Conservation (phyloP, 169 alveolate species). For the Eimeria tenella region DNA sequence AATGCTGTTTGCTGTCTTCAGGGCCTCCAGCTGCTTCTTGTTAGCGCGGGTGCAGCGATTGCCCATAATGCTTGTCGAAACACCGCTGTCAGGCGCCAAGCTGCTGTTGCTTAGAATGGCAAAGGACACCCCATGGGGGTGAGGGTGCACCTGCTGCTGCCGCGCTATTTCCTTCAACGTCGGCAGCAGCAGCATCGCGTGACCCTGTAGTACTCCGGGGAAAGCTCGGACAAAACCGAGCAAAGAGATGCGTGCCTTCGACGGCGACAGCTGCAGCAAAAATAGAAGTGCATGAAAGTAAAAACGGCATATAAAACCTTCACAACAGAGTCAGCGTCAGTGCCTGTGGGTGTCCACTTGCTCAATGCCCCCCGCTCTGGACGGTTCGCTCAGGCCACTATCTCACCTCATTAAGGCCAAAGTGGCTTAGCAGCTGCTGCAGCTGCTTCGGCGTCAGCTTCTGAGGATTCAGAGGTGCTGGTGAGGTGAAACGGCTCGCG, state of each 20-base stretch:
- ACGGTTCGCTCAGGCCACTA: too few relatives aligned
- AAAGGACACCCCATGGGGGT: constrained; percentile 56
- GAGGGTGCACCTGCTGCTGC: constrained; percentile 68
- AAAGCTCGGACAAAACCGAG: constrained; percentile 52
- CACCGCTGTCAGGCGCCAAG: constrained; percentile 10
- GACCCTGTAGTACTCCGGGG: constrained; percentile 65
- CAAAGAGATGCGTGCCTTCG: constrained; percentile 66
- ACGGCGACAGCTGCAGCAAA: constrained; percentile 33
- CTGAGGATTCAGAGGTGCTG: constrained; percentile 57
- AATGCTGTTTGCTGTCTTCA: constrained; percentile 51
- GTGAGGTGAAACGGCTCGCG: constrained; percentile 50
- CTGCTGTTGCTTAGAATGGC: constrained; percentile 60
- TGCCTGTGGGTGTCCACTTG: neutral
- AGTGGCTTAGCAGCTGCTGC: constrained; percentile 61
- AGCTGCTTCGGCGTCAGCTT: constrained; percentile 49
- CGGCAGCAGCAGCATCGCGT: constrained; percentile 64
- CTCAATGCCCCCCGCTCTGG: too few relatives aligned
- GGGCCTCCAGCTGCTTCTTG: constrained; percentile 54
- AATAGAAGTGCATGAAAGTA: neutral
- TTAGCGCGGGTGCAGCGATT: constrained; percentile 1
- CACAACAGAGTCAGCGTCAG: neutral
- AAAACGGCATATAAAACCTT: neutral
- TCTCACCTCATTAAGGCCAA: constrained; percentile 58
- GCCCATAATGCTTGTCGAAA: neutral
- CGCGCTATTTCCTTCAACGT: constrained; percentile 65